Percentiles rank a stretch among this genome's conserved stretches.
Conservation (phyloP, 176 grass and related monocot species). For the Hsuehochloa calcarea region DNA sequence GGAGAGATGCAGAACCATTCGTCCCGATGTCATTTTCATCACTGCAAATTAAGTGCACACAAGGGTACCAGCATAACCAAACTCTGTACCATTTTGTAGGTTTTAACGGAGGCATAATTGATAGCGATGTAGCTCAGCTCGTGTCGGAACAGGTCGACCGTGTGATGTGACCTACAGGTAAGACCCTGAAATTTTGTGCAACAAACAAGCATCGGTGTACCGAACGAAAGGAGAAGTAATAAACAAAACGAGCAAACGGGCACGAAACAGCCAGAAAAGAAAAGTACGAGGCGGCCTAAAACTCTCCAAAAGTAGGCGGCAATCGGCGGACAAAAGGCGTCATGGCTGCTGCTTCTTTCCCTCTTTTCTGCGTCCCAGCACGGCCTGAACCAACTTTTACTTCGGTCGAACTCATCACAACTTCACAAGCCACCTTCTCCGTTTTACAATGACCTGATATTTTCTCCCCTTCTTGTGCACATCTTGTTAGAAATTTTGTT, state of each 20-base stretch:
- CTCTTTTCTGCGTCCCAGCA: neutral
- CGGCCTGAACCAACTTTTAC: conserved; percentile 18
- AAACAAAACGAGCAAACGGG: conserved; percentile 17
- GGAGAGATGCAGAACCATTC: neutral
- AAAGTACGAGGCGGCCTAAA: conserved; percentile 10
- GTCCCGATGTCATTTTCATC: neutral
- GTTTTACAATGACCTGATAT: neutral
- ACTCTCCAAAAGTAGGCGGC: conserved; percentile 28
- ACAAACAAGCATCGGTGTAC: conserved; percentile 28
- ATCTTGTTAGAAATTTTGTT: neutral
- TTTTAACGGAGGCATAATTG: neutral
- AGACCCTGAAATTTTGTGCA: conserved; percentile 31
- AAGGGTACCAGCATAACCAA: neutral
- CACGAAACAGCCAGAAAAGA: conserved; percentile 1
- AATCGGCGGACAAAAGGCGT: conserved; percentile 17
- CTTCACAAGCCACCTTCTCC: conserved; percentile 5
- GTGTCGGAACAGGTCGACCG: neutral
- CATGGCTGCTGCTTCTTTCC: neutral
- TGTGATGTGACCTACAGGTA: conserved; percentile 23
- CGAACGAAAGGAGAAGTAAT: conserved; percentile 26
- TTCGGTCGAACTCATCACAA: neutral
- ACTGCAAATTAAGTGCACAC: neutral
- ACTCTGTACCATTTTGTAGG: neutral
- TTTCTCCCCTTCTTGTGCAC: neutral
- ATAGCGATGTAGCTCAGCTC: neutral